Base-by-base conservation (phyloP, 306 rosid species). In the Hylodesmum podocarpum region DNA sequence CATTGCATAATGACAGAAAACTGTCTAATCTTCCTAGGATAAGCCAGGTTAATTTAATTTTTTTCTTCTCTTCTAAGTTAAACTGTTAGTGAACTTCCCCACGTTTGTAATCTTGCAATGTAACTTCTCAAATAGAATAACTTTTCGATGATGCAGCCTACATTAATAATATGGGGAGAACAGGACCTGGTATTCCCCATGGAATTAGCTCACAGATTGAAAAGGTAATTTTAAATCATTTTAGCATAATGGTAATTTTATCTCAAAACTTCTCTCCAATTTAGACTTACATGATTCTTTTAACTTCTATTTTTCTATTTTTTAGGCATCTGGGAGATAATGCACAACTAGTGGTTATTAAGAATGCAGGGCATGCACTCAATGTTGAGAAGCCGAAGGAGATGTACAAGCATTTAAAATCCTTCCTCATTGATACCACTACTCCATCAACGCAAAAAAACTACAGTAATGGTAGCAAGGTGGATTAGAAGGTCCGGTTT, bases 131-230 rank as follows among this genome's bases (percentile, higher is more conserved):
- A 37, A 46, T 63, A 54, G 61, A 54, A 27, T 40, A 33, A 15
- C 27, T 64, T 79, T 40, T 77, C 36, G 15, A 78, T 66, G 53
- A 46, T 84, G 84, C 90, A 95, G 98, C 92, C 92, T 25, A 85
- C 97, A 28, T 83, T 87, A 19, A 78, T 94, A 63, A 76, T 94
- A 49, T 94, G 98, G 97, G 98, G 98, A 80, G 98, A 91, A 76
- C 81, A 86, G 37, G 98, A 94, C 85, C 61, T 12, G 57, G 80
- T 94, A 37, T 94, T 91, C 84, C 98, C 98, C 10, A 33, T 94
- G 75, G 98, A 92, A 81, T 87, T 94, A 74, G 98, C 91, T 1
- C 85, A 89, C 83, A 93, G 97, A 72, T 76, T 94, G 28, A 77
- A 86, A 83, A 81, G 96, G 98, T 91, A 70, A 47, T 49, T 62